Percentiles rank a stretch among this genome's conserved stretches.
These are phyloP conservation scores for Eragrostis nindensis DNA, from an alignment of 176 grass and related monocot species.

Conservation along the genomic window DNA sequence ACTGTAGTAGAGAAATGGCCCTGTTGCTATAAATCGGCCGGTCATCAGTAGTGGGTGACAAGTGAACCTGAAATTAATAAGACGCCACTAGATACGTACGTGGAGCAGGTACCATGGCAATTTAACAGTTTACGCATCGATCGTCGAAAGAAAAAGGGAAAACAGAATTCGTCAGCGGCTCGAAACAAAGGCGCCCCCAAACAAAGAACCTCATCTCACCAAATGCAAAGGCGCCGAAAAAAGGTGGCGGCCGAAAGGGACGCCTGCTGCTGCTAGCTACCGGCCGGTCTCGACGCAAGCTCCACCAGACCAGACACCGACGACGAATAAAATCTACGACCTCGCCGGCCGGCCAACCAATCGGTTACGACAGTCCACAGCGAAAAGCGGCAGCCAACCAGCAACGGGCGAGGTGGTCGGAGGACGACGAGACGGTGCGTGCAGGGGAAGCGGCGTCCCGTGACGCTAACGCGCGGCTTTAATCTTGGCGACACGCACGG, in stretches of 20 bases:
- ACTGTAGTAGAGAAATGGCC: neutral
- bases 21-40: no score
- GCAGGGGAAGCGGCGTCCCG: slow-evolving; percentile 12
- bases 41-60: neutral
- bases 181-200: neutral
- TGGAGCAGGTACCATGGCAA: slow-evolving; percentile 21
- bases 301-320: neutral
- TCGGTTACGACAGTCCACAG: slow-evolving; percentile 12
- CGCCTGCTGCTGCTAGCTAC: neutral
- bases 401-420: neutral
- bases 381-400: neutral
- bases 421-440: neutral
- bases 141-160: neutral
- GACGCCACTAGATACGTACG: neutral
- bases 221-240: neutral
- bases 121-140: neutral
- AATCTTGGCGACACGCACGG: neutral
- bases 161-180: neutral
- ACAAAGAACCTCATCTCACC: neutral
- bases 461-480: neutral
- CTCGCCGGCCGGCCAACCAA: slow-evolving; percentile 21
- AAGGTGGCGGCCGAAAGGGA: neutral
- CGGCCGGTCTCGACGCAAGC: neutral
- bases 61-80: neutral
- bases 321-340: neutral